A percentile compares a stretch with the other conserved stretches of the same genome.
Conservation (phyloP, 176 grass and related monocot species). For the Puya raimondii region DNA sequence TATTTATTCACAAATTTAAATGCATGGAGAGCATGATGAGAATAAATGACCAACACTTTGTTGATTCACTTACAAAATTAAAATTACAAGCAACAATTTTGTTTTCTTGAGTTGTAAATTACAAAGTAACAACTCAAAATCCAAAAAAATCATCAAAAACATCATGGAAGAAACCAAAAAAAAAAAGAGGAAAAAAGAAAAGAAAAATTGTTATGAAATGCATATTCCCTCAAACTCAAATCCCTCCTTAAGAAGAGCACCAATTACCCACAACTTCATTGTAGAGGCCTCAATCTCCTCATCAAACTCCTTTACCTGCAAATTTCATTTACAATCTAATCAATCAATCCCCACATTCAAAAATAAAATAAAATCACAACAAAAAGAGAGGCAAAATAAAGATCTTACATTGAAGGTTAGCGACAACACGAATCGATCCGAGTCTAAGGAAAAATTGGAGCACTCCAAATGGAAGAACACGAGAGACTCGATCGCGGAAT, state of each 20-base stretch:
- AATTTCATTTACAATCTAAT: not conserved
- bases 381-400: not conserved
- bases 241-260: slow-evolving; percentile 41
- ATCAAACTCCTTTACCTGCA: slow-evolving; percentile 23
- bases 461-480: slow-evolving; percentile 49
- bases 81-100: too few species aligned
- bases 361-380: not conserved
- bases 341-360: not conserved
- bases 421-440: slow-evolving; percentile 36
- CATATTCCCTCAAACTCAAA: slow-evolving; percentile 11
- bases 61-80: too few species aligned
- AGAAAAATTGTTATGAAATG: not conserved
- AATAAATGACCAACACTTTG: too few species aligned
- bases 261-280: slow-evolving; percentile 40
- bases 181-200: not conserved
- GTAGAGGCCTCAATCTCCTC: slow-evolving; percentile 23
- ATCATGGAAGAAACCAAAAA: not conserved
- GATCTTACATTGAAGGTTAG: slow-evolving; percentile 54
- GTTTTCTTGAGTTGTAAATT: not conserved
- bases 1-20: too few species aligned
- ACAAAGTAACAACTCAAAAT: not conserved
- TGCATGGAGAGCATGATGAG: too few species aligned
- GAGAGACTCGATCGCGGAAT: slow-evolving; percentile 57
- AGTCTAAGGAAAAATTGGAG: slow-evolving; percentile 42
- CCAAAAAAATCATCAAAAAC: not conserved